Base-by-base conservation (phyloP, 75 land plant species). In the Picea sitchensis region DNA sequence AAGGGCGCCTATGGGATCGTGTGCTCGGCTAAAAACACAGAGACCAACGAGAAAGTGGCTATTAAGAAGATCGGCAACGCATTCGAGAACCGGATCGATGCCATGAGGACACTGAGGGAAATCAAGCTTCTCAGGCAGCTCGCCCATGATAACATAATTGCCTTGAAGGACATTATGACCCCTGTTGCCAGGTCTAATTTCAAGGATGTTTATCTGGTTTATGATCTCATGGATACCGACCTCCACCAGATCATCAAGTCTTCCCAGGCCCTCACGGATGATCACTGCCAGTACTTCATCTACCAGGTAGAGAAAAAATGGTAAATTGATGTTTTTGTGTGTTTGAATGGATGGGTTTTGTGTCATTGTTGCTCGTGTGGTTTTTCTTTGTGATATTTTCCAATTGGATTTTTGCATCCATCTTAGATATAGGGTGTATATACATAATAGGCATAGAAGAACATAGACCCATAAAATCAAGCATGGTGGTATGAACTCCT, bases 1-100 rank as follows among this genome's bases (percentile, higher is more conserved):
- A 95, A 91, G 77, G 98, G 98, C n/a, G 98, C 98, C 5, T 95
- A 95, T 78, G 98, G 98, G 12, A 90, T 95, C 65, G 98, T 95
- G 6, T 95, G 56, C 62, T 93, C 96, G 75, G 85, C 91, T 36
- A 21, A 86, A 83, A 93, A 93, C 80, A 76, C 87, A 72, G 95
- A 91, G 87, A 92, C 89, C 7, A 87, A 87, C 57, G 95, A 91
- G 83, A 82, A 91, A 85, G 95, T 92, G 23, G 95, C 95, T 12
- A 81, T 92, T 15, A 92, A 92, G 89, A 94, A 92, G 80, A 94
- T 94, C 12, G 92, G 91, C 1, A 92, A 92, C 65, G 95, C 94
- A 6, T 94, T 94, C 71, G 96, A 94, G 75, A 94, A 92, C 57
- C 85, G 85, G 58, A 90, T 90, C 82, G 95, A 92, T 86, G 96